These are phyloP conservation scores for Aspergillus sp. DNA, from an alignment of 2,329 filamentous ascomycete genomes.

Conservation along the genomic window DNA sequence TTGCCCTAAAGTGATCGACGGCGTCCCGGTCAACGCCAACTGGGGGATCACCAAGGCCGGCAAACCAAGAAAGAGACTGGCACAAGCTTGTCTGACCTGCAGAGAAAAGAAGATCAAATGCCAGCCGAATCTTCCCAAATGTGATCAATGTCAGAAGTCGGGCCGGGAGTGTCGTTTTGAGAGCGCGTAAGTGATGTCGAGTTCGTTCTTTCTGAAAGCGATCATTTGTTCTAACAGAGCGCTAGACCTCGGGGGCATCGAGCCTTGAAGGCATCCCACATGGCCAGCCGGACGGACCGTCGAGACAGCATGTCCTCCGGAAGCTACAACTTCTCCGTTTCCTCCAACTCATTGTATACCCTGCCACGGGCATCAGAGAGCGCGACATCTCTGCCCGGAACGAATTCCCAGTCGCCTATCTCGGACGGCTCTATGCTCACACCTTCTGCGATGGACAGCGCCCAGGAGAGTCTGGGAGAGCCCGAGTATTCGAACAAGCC, in stretches of 20 bases:
- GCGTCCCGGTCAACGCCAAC: slow-evolving; percentile 81
- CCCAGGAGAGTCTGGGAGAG: slow-evolving; percentile 26
- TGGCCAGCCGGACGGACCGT: slow-evolving; percentile 20
- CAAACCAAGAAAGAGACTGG: slow-evolving; percentile 85
- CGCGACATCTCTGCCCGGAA: slow-evolving; percentile 29
- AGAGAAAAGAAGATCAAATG: slow-evolving; percentile 98
- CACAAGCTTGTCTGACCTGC: slow-evolving; percentile 90
- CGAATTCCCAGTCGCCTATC: slow-evolving; percentile 30
- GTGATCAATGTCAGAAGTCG: slow-evolving; percentile 89
- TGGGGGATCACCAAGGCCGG: slow-evolving; percentile 95
- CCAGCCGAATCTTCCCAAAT: slow-evolving; percentile 82
- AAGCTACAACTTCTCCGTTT: slow-evolving; percentile 18
- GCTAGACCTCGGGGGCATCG: slow-evolving; percentile 36
- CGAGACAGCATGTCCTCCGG: slow-evolving; percentile 20
- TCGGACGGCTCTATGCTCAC: slow-evolving; percentile 29
- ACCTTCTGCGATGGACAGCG: slow-evolving; percentile 24
- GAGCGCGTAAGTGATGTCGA: slow-evolving; percentile 67
- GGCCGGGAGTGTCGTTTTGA: slow-evolving; percentile 81
- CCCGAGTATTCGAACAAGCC: slow-evolving; percentile 24
- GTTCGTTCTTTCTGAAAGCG: neutral
- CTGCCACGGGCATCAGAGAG: slow-evolving; percentile 30
- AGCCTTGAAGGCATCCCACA: slow-evolving; percentile 22
- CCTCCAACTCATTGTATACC: slow-evolving; percentile 28
- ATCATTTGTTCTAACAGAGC: neutral
- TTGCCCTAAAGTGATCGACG: slow-evolving; percentile 80